Base-by-base conservation (phyloP, 495 filamentous ascomycete species). In the Xylaria nigripes region DNA sequence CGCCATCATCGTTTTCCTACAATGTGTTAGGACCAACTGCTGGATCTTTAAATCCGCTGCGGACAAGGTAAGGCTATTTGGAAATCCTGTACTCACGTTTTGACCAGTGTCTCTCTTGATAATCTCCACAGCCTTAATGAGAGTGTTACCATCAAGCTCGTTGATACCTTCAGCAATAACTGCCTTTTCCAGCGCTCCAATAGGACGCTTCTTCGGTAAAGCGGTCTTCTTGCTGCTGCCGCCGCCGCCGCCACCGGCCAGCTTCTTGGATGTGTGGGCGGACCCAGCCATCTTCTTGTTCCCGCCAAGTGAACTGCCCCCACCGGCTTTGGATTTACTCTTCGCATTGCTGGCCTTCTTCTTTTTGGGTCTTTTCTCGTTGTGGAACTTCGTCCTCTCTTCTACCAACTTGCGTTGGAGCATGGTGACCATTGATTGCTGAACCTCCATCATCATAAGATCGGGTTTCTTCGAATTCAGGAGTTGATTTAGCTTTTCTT, bases 91-190 rank as follows among this genome's bases (percentile, higher is more conserved):
- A 71, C 85, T 81, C 55, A 72, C 74, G 51, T 90, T 81, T 71
- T 84, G 76, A 24, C 86, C 86, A 59, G 90, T 89, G 56, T 94
- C 91, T 46, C 79, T 81, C 68, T 91, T 87, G 65, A 98, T 97
- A 61, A 95, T 90, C 34, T 84, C 80, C n/a, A 96, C 84, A 5
- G 89, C 89, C 55, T 82, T 77, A 36, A 81, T 78, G 68, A 95
- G 85, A 58, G 86, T 84, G 22, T 76, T 73, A 24, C 86, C 84
- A 1, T 86, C 80, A 45, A 95, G 80, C 27, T 80, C 81, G 55
- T 80, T 81, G 51, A 96, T 90, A 6, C 85, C 84, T 50, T 82
- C 83, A 1, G 87, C 89, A 49, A 96, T 92, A 58, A 90, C 77
- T 41, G 91, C 86, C 72, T 94, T 94, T 72, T 95, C 86, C 18